Conservation (phyloP, 208 protist genomes). For the Trypanosoma theileri region DNA sequence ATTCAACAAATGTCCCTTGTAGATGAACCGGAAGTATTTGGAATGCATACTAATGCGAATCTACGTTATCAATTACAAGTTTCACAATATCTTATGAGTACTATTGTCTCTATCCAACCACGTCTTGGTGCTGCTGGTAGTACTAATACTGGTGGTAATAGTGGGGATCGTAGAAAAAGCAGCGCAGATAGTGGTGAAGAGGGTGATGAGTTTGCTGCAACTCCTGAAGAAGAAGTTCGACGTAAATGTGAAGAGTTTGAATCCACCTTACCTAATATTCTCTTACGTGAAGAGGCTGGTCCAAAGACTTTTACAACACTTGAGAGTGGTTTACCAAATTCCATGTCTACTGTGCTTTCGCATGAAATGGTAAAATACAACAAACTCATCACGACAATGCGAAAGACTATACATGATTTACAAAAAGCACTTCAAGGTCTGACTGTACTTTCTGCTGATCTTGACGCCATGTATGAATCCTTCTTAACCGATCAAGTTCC, state of each 20-base stretch:
- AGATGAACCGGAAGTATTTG: conserved; percentile 96
- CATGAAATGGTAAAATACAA: conserved; percentile 98
- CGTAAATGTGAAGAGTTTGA: conserved; percentile 92
- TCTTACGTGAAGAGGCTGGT: conserved; percentile 84
- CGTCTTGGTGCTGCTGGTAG: conserved; percentile 46
- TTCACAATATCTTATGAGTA: conserved; percentile 90
- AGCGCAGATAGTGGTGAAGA: conserved; percentile 1
- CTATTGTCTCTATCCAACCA: conserved; percentile 93
- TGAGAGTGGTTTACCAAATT: conserved; percentile 92
- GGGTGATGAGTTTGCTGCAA: conserved; percentile 22
- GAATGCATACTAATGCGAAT: conserved; percentile 97
- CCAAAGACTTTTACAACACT: conserved; percentile 88
- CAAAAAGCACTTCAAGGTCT: conserved; percentile 96
- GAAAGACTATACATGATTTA: conserved; percentile 86
- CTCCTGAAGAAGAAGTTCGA: conserved; percentile 91
- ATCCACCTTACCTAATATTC: conserved; percentile 56
- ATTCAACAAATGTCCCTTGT: conserved; percentile 87
- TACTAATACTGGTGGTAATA: conserved; percentile 3
- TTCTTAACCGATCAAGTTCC: conserved; percentile 96
- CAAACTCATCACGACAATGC: conserved; percentile 91
- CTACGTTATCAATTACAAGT: conserved; percentile 95
- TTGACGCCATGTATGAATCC: conserved; percentile 95
- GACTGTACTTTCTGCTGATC: conserved; percentile 94
- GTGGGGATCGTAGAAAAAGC: neutral
- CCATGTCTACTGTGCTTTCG: conserved; percentile 94